phyloP scores from a whole-genome alignment of 805 yeast species.

The Cyberlindnera euphorbiae region DNA sequence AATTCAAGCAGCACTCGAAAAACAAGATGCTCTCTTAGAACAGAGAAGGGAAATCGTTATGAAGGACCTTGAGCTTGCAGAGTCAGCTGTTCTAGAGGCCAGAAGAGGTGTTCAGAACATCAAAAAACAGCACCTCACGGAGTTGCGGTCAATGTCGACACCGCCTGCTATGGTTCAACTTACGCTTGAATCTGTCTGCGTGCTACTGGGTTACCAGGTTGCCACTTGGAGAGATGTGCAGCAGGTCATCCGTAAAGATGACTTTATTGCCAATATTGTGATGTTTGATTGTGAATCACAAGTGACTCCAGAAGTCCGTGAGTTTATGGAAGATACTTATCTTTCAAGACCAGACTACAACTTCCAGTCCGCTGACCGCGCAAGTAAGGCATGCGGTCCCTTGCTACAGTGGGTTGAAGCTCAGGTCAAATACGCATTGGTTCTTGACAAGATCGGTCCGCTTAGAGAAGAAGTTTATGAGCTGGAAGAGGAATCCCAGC shows the following conservation, averaged over 20 bases:
- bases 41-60: constrained; percentile 50
- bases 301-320: constrained; percentile 48
- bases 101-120: constrained; percentile 87
- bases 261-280: constrained; percentile 80
- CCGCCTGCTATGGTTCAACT: constrained; percentile 87
- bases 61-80: constrained; percentile 66
- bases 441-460: constrained; percentile 71
- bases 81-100: constrained; percentile 83
- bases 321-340: constrained; percentile 54
- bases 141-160: constrained; percentile 79
- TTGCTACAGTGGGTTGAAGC: constrained; percentile 85
- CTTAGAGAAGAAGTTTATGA: constrained; percentile 56
- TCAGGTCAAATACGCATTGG: constrained; percentile 70
- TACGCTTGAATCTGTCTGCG: constrained; percentile 84
- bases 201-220: constrained; percentile 67
- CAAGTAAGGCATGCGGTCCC: constrained; percentile 95
- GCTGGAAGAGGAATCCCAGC: constrained; percentile 56
- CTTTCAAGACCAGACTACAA: constrained; percentile 60
- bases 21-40: constrained; percentile 59
- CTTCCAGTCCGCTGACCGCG: constrained; percentile 72
- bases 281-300: constrained; percentile 60
- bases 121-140: constrained; percentile 88
- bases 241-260: constrained; percentile 74
- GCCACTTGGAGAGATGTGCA: constrained; percentile 80
- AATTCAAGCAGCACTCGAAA: constrained; percentile 62